Evolutionary conservation across 1,284 basidiomycete species (phyloP).

Genomic region (Filobasidium uniguttulatum): DNA sequence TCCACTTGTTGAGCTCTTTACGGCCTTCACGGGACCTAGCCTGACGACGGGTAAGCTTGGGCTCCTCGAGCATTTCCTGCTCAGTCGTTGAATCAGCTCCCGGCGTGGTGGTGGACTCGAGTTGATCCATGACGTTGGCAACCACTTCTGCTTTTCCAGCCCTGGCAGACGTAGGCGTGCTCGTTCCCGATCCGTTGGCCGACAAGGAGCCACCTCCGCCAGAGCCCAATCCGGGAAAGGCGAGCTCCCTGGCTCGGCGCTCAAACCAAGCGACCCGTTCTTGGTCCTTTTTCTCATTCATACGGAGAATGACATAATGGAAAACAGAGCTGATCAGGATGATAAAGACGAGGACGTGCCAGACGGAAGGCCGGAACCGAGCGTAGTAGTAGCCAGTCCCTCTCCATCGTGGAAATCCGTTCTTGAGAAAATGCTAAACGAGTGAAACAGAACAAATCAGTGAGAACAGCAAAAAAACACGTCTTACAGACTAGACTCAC

Average conservation of each 20-base stretch:
- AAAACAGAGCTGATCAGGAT: slow-evolving; percentile 55
- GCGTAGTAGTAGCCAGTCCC: slow-evolving; percentile 63
- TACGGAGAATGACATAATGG: slow-evolving; percentile 61
- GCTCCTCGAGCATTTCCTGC: no score
- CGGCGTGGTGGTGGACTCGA: background rate
- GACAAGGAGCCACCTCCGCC: slow-evolving; percentile 49
- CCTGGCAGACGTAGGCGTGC: background rate
- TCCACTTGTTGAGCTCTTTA: slow-evolving; percentile 7
- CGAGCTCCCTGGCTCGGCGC: slow-evolving; percentile 42
- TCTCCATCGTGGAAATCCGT: slow-evolving; percentile 34
- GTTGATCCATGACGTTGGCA: slow-evolving; percentile 12
- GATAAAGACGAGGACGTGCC: slow-evolving; percentile 62
- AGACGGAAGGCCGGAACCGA: slow-evolving; percentile 76
- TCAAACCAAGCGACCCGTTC: slow-evolving; percentile 54
- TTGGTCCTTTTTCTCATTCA: slow-evolving; percentile 63
- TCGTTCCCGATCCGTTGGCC: slow-evolving; percentile 7
- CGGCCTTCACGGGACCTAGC: slow-evolving; percentile 11
- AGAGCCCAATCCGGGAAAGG: slow-evolving; percentile 31
- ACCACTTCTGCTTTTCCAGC: slow-evolving; percentile 10
- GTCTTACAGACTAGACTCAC: slow-evolving; percentile 17
- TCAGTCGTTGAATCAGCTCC: background rate
- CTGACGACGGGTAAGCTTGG: slow-evolving; percentile 8
- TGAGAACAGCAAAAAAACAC: background rate
- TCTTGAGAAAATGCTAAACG: slow-evolving; percentile 35
- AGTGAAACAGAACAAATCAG: slow-evolving; percentile 17